A percentile compares a stretch with the other conserved stretches of the same genome.
Evolutionary conservation across 2,329 filamentous ascomycete genomes (phyloP).

Genomic region (Pestalotiopsis fici): DNA sequence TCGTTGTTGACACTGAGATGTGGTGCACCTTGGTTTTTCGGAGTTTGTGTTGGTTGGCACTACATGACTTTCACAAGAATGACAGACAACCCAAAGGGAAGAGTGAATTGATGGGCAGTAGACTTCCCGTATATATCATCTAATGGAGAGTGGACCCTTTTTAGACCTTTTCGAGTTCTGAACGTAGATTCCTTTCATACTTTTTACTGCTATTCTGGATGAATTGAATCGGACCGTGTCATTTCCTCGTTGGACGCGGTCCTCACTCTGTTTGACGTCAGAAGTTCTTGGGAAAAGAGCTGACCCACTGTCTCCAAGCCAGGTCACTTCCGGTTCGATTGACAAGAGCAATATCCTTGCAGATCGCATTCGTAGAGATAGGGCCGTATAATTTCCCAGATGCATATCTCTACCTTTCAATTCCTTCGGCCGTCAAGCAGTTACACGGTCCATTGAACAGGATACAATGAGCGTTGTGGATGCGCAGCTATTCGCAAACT

Average conservation of each 20-base stretch:
- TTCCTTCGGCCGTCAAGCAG: background rate
- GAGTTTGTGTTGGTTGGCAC: background rate
- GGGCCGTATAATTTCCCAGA: background rate
- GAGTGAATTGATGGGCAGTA: background rate
- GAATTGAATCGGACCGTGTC: background rate
- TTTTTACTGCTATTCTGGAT: too few relatives aligned
- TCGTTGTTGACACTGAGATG: background rate
- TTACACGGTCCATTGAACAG: background rate
- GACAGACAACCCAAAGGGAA: background rate
- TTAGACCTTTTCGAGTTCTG: too few relatives aligned
- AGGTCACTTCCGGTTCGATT: background rate
- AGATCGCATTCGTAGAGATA: background rate
- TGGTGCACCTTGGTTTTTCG: background rate
- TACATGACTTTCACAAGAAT: background rate
- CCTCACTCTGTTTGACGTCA: background rate
- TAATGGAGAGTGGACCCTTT: too few relatives aligned
- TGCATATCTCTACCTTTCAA: background rate
- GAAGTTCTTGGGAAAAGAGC: background rate
- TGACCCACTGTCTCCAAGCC: background rate
- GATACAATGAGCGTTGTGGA: background rate
- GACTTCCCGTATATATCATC: background rate
- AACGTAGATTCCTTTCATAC: too few relatives aligned
- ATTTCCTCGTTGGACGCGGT: background rate
- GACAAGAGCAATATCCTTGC: background rate
- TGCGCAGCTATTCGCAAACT: background rate